These are phyloP conservation scores for Calonectria crousiana DNA, from an alignment of 2,329 filamentous ascomycete genomes.

Conservation along the genomic window DNA sequence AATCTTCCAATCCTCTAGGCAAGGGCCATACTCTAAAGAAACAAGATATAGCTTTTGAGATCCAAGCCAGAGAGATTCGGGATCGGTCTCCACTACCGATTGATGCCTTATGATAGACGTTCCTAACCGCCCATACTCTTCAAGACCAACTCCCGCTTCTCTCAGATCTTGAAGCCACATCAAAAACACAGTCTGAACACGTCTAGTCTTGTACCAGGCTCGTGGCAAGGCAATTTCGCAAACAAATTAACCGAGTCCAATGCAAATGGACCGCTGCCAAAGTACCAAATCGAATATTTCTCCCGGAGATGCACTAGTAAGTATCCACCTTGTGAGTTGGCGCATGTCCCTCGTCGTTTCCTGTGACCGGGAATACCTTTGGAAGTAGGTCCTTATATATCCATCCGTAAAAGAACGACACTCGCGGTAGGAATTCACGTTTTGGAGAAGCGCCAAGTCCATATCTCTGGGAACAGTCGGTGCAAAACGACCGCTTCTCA, in stretches of 20 bases:
- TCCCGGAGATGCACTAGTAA: background rate
- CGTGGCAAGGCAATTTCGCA: background rate
- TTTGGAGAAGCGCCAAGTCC: background rate
- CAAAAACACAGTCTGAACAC: background rate
- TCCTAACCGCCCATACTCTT: constrained; percentile 11
- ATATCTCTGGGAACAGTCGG: background rate
- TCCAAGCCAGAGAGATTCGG: background rate
- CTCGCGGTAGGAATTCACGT: background rate
- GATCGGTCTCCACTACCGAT: background rate
- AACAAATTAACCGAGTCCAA: background rate
- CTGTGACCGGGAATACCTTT: background rate
- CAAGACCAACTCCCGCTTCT: constrained; percentile 17
- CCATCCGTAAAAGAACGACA: background rate
- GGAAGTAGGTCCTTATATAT: background rate
- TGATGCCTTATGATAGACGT: background rate
- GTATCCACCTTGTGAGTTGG: background rate
- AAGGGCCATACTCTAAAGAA: constrained; percentile 12
- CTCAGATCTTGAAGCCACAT: constrained; percentile 20
- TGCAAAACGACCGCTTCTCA: background rate
- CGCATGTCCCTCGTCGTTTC: background rate
- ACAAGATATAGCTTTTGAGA: background rate
- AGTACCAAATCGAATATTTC: background rate
- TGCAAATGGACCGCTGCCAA: background rate
- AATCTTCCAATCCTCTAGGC: constrained; percentile 8
- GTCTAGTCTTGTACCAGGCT: background rate